Percentiles rank a stretch among this genome's conserved stretches.
Evolutionary conservation across 2,329 filamentous ascomycete genomes (phyloP).

Genomic region (Chrysosporium keratinophilum): DNA sequence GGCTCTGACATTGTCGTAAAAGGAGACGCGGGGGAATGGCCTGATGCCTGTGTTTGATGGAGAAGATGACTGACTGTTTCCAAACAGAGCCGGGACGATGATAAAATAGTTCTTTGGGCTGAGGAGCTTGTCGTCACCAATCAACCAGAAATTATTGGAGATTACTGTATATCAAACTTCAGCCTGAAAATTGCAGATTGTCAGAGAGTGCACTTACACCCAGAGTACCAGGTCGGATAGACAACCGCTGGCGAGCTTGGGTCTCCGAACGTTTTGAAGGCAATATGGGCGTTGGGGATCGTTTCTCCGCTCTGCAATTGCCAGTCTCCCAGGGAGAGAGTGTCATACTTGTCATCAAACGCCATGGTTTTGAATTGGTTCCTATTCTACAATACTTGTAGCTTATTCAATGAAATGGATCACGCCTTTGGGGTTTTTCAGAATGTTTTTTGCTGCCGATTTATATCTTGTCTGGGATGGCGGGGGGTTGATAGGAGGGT

Average conservation of each 20-base stretch:
- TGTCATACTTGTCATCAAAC: slow-evolving; percentile 36
- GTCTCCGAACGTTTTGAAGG: slow-evolving; percentile 66
- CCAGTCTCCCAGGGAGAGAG: slow-evolving; percentile 55
- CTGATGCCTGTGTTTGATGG: slow-evolving; percentile 51
- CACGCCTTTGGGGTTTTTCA: no score
- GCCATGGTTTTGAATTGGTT: background rate
- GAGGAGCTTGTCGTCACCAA: slow-evolving; percentile 55
- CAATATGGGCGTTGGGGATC: slow-evolving; percentile 56
- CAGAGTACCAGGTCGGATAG: slow-evolving; percentile 69
- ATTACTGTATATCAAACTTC: slow-evolving; percentile 39
- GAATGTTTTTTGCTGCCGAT: background rate
- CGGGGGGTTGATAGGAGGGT: background rate
- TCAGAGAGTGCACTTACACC: slow-evolving; percentile 33
- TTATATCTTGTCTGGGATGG: background rate
- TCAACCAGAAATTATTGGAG: slow-evolving; percentile 63
- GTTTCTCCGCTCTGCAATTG: slow-evolving; percentile 53
- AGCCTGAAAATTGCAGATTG: background rate
- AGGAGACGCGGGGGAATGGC: slow-evolving; percentile 52
- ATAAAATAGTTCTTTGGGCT: slow-evolving; percentile 57
- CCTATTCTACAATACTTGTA: background rate
- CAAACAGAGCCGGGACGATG: slow-evolving; percentile 58
- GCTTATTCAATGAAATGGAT: background rate
- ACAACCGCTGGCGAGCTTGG: slow-evolving; percentile 54
- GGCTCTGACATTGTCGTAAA: slow-evolving; percentile 60
- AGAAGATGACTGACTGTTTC: slow-evolving; percentile 57